Conservation (phyloP, 805 yeast species). For the Candida rishiriensis region DNA sequence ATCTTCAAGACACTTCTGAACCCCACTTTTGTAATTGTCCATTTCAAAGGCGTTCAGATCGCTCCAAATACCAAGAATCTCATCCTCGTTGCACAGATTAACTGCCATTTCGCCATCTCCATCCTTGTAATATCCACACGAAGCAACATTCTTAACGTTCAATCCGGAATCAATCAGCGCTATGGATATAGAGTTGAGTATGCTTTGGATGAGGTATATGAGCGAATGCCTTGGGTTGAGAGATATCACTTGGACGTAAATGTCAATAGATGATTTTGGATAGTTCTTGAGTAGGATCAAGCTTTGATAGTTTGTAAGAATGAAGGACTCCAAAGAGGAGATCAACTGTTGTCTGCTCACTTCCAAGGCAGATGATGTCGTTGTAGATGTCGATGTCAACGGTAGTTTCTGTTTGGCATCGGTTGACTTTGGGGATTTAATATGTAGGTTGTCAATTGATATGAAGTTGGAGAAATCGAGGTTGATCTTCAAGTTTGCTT, state of each 20-base stretch:
- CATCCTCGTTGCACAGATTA: constrained; percentile 48
- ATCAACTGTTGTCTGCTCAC: constrained; percentile 11
- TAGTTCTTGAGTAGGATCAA: constrained; percentile 61
- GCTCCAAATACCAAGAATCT: constrained; percentile 58
- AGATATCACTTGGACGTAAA: constrained; percentile 67
- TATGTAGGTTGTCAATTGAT: constrained; percentile 14
- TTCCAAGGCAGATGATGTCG: constrained; percentile 10
- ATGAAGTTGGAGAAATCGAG: constrained; percentile 45
- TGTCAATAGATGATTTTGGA: constrained; percentile 86
- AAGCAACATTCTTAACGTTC: constrained; percentile 72
- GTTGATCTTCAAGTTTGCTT: constrained; percentile 24
- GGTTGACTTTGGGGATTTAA: constrained; percentile 38
- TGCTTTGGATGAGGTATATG: constrained; percentile 35
- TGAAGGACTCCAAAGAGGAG: constrained; percentile 36
- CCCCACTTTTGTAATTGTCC: constrained; percentile 26
- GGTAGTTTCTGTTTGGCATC: constrained; percentile 42
- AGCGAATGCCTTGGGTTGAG: constrained; percentile 31
- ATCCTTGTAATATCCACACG: constrained; percentile 41
- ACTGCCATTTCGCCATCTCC: constrained; percentile 16
- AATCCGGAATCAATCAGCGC: constrained; percentile 85
- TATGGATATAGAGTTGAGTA: constrained; percentile 59
- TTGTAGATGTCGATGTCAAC: too few relatives aligned
- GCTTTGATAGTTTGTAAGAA: constrained; percentile 30
- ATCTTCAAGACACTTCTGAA: constrained; percentile 33
- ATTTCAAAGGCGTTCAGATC: constrained; percentile 31